Percentiles rank a stretch among this genome's conserved stretches.
phyloP scores from a whole-genome alignment of 306 rosid species.

The Geum urbanum region DNA sequence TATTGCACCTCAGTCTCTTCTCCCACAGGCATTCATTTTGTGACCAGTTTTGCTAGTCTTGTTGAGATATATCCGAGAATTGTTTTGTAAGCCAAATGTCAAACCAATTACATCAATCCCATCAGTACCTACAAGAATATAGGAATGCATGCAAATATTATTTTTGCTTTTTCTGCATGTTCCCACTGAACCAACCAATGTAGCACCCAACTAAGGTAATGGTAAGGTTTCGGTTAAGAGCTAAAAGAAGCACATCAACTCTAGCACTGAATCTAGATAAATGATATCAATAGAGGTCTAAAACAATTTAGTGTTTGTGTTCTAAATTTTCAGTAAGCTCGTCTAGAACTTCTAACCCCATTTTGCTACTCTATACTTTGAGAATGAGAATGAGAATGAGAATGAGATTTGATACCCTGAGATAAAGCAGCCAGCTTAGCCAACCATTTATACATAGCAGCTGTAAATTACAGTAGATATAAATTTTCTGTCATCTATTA shows the following conservation, averaged over 20 bases:
- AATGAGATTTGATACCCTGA: neutral
- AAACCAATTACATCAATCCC: neutral
- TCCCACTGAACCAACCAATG: neutral
- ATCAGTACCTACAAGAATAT: neutral
- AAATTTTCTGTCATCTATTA: neutral
- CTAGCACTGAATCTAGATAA: neutral
- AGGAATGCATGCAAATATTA: neutral
- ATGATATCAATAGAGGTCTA: neutral
- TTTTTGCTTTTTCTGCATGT: conserved; percentile 5
- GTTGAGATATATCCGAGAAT: neutral
- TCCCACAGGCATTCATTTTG: neutral
- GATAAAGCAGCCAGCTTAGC: conserved; percentile 2
- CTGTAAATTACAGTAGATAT: neutral
- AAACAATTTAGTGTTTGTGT: neutral
- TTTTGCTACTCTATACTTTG: neutral
- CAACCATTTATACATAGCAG: neutral
- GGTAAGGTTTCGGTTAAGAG: neutral
- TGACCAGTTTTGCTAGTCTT: neutral
- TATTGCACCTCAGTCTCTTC: neutral
- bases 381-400: neutral
- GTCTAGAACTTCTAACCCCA: neutral
- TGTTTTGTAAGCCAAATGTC: neutral
- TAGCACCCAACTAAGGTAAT: neutral
- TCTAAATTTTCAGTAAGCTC: neutral
- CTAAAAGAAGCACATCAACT: neutral